Evolutionary conservation across 148 eudicot species (phyloP).

Genomic region (Arctostaphylos glauca): DNA sequence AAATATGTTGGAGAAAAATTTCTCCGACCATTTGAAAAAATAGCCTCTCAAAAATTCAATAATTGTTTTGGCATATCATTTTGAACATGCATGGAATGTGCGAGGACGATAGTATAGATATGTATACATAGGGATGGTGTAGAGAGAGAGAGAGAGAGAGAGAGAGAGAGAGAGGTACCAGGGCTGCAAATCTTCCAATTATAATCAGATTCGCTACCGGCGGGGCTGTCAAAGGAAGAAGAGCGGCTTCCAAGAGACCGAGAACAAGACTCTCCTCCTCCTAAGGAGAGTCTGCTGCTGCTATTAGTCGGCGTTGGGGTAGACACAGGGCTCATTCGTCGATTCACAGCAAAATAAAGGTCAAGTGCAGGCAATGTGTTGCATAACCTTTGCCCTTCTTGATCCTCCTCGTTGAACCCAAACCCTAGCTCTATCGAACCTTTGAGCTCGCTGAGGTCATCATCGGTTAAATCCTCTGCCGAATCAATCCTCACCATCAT

Average conservation of each 20-base stretch:
- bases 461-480: slow-evolving; percentile 31
- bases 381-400: slow-evolving; percentile 41
- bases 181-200: slow-evolving; percentile 61
- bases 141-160: not conserved
- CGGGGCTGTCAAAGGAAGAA: slow-evolving; percentile 39
- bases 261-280: slow-evolving; percentile 10
- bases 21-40: no score
- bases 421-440: slow-evolving; percentile 85
- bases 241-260: slow-evolving; percentile 32
- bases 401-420: slow-evolving; percentile 68
- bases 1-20: no score
- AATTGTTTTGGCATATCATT: no score
- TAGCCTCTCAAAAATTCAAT: no score
- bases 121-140: no score
- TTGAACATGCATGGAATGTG: no score
- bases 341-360: slow-evolving; percentile 75
- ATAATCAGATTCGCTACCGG: slow-evolving; percentile 38
- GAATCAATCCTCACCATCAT: slow-evolving; percentile 3
- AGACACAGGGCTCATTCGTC: slow-evolving; percentile 54
- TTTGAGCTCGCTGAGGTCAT: slow-evolving; percentile 68
- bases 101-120: no score
- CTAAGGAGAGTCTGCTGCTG: not conserved
- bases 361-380: slow-evolving; percentile 73
- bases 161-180: slow-evolving; percentile 23
- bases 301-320: slow-evolving; percentile 44